Evolutionary conservation across 1,139 yeast species (phyloP).

Genomic region (Pichia sorboxylosa): DNA sequence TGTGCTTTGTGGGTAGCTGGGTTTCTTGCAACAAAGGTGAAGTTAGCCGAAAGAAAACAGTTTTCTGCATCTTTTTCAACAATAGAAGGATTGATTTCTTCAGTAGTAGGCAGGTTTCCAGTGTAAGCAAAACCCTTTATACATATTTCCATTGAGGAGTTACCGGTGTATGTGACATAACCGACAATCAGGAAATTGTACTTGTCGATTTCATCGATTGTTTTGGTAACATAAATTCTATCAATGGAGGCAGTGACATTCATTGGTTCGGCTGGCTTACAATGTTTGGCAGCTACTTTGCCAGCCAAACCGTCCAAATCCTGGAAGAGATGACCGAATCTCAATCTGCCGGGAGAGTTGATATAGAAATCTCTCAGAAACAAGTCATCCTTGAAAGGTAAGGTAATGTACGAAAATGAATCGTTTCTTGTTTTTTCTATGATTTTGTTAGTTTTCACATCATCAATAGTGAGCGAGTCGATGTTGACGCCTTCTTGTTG

Average conservation of each 20-base stretch:
- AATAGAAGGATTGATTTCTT: conserved; percentile 25
- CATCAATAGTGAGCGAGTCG: conserved; percentile 59
- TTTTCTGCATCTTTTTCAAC: conserved; percentile 27
- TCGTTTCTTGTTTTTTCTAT: conserved; percentile 65
- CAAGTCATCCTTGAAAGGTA: conserved; percentile 77
- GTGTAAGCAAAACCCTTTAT: conserved; percentile 77
- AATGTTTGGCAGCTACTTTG: conserved; percentile 73
- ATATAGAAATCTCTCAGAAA: conserved; percentile 80
- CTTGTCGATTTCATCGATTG: conserved; percentile 66
- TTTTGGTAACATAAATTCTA: conserved; percentile 76
- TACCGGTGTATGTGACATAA: conserved; percentile 85
- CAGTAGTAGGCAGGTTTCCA: conserved; percentile 29
- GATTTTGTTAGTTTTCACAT: conserved; percentile 61
- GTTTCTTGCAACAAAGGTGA: conserved; percentile 91
- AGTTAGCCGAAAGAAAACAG: conserved; percentile 67
- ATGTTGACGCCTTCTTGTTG: conserved; percentile 56
- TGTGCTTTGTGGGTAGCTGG: conserved; percentile 81
- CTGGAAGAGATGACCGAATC: conserved; percentile 87
- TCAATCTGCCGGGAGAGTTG: conserved; percentile 75
- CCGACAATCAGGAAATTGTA: conserved; percentile 79
- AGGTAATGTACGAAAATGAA: conserved; percentile 58
- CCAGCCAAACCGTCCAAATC: conserved; percentile 88
- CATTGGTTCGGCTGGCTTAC: conserved; percentile 85
- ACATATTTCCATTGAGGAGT: conserved; percentile 89
- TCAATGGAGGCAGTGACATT: conserved; percentile 93